Conservation (phyloP, 139 green algal genomes). For the Chlamydomonas urium region DNA sequence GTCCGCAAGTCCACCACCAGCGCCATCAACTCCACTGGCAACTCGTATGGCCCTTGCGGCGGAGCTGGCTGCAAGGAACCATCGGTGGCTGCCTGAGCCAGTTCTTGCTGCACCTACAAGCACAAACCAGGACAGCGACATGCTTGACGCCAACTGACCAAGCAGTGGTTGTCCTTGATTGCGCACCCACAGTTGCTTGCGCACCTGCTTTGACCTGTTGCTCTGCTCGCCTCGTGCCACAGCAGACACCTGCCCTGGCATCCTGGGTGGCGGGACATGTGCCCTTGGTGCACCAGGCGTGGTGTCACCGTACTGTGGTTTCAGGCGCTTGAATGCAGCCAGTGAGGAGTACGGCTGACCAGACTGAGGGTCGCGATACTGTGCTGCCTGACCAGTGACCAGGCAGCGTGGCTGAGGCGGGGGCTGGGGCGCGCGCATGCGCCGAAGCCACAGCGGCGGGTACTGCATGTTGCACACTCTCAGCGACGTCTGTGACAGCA, state of each 20-base stretch:
- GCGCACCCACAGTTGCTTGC: not conserved
- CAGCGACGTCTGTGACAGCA: constrained; percentile 21
- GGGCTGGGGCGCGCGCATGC: constrained; percentile 18
- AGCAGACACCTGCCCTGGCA: not conserved
- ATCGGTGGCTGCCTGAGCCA: not conserved
- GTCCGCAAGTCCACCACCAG: constrained; percentile 8
- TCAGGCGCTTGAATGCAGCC: not conserved
- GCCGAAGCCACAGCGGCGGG: constrained; percentile 34
- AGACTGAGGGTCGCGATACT: not conserved
- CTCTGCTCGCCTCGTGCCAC: not conserved
- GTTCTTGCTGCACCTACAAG: not conserved
- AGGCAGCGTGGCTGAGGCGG: constrained; percentile 18
- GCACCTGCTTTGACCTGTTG: not conserved
- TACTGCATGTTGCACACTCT: constrained; percentile 35
- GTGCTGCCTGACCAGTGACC: constrained; percentile 20
- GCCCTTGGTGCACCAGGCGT: no score
- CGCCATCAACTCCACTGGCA: constrained; percentile 10
- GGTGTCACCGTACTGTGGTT: not conserved
- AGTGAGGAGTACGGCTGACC: not conserved
- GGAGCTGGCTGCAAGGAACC: not conserved
- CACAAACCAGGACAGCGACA: not conserved
- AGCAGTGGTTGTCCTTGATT: not conserved
- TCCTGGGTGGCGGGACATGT: not conserved
- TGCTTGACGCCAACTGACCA: not conserved
- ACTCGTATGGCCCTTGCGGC: not conserved